phyloP scores from a whole-genome alignment of 2,329 filamentous ascomycete genomes.

The Tetracladium maxilliforme region DNA sequence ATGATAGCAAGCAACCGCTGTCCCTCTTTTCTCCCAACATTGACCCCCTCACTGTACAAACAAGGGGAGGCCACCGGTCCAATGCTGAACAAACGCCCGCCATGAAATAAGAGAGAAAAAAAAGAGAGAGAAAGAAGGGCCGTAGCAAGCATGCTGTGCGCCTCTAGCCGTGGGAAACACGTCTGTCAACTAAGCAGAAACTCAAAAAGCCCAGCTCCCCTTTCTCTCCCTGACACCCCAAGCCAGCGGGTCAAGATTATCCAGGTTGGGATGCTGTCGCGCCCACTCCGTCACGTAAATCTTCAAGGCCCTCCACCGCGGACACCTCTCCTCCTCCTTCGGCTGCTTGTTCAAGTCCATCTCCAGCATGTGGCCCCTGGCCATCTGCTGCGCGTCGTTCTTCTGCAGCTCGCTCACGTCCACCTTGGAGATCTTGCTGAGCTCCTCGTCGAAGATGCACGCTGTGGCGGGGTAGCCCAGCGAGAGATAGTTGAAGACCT shows the following conservation, averaged over 20 bases:
- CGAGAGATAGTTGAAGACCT: conserved; percentile 94
- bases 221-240: conserved; percentile 55
- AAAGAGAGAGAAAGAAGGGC: no score
- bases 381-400: conserved; percentile 51
- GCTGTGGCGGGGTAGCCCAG: conserved; percentile 83
- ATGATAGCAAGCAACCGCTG: no score
- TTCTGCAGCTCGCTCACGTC: conserved; percentile 51
- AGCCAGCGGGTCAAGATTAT: conserved; percentile 33
- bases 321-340: conserved; percentile 32
- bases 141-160: no score
- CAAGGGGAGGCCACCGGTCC: no score
- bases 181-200: no score
- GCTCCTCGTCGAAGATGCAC: conserved; percentile 68
- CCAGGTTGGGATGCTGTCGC: conserved; percentile 65
- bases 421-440: conserved; percentile 67
- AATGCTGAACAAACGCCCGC: no score
- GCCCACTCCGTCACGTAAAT: conserved; percentile 84
- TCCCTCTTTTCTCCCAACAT: no score
- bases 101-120: no score
- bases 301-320: conserved; percentile 72
- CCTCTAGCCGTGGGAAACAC: no score
- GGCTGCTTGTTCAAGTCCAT: conserved; percentile 29
- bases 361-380: conserved; percentile 59
- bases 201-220: conserved; percentile 67
- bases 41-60: no score